These are phyloP conservation scores for Schoenoplectus tabernaemontani DNA, from an alignment of 202 grass and related monocot species.

Conservation along the genomic window DNA sequence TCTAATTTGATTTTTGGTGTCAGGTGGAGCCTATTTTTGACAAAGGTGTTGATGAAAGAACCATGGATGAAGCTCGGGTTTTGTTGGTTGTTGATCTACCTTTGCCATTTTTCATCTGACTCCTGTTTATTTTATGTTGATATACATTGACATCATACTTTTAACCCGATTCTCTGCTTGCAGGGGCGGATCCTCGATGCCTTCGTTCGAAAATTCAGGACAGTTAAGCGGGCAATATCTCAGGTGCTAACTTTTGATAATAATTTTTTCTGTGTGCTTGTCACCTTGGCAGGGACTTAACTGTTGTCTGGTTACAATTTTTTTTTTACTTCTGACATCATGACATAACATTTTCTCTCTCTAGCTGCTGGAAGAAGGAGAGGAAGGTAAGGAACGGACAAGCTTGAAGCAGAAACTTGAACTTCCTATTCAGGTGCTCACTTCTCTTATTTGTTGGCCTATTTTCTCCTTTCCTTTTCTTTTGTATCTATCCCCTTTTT, in stretches of 20 bases:
- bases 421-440: constrained; percentile 82
- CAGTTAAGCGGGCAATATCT: constrained; percentile 79
- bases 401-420: constrained; percentile 97
- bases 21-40: constrained; percentile 99
- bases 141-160: background rate
- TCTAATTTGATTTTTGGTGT: constrained; percentile 16
- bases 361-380: constrained; percentile 95
- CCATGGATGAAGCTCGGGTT: constrained; percentile 93
- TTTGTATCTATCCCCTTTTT: background rate
- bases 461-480: background rate
- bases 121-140: constrained; percentile 14
- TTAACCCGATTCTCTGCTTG: background rate
- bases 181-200: constrained; percentile 97
- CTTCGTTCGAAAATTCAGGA: constrained; percentile 95
- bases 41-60: constrained; percentile 87
- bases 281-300: constrained; percentile 10
- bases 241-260: constrained; percentile 43
- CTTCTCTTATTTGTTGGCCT: background rate
- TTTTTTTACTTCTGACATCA: constrained; percentile 2
- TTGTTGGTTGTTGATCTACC: constrained; percentile 57
- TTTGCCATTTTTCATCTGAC: background rate
- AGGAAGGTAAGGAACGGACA: constrained; percentile 78
- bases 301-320: constrained; percentile 3
- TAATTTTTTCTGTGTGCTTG: constrained; percentile 2
- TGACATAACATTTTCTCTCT: constrained; percentile 18